phyloP scores from a whole-genome alignment of 768 basidiomycete species.

The Dacryopinax primogenitus region DNA sequence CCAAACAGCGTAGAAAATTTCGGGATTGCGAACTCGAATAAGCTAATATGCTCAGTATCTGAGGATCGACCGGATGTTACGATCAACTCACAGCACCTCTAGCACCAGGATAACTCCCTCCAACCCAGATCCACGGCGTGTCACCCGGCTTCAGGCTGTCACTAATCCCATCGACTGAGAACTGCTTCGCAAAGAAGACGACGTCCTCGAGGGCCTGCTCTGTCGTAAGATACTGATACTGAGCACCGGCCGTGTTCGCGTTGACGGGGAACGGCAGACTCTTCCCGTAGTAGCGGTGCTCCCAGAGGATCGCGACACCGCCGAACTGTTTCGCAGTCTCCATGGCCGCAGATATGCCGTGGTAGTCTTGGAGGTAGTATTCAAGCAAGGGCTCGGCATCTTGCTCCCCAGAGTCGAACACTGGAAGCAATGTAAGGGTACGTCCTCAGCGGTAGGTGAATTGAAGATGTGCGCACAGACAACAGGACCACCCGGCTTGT shows the following conservation, averaged over 20 bases:
- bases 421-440: slow-evolving; percentile 20
- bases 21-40: slow-evolving; percentile 37
- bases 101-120: slow-evolving; percentile 40
- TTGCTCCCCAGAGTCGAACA: slow-evolving; percentile 42
- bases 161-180: slow-evolving; percentile 19
- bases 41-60: slow-evolving; percentile 14
- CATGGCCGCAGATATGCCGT: slow-evolving; percentile 39
- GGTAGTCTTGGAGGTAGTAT: slow-evolving; percentile 42
- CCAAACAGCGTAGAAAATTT: slow-evolving; percentile 37
- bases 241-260: slow-evolving; percentile 35
- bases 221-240: slow-evolving; percentile 38
- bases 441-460: background rate
- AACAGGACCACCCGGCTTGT: slow-evolving; percentile 37
- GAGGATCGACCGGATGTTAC: background rate
- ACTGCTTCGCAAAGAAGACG: slow-evolving; percentile 37
- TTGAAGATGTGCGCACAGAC: slow-evolving; percentile 28
- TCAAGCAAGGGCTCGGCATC: slow-evolving; percentile 37
- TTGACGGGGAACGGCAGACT: slow-evolving; percentile 39
- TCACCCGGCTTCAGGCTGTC: slow-evolving; percentile 31
- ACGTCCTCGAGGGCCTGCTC: slow-evolving; percentile 42
- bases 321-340: slow-evolving; percentile 36
- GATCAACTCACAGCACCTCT: slow-evolving; percentile 25
- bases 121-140: slow-evolving; percentile 39
- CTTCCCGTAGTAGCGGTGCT: slow-evolving; percentile 39
- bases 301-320: slow-evolving; percentile 39